Conservation (phyloP, 208 protist species). For the Zelonia costaricensis region DNA sequence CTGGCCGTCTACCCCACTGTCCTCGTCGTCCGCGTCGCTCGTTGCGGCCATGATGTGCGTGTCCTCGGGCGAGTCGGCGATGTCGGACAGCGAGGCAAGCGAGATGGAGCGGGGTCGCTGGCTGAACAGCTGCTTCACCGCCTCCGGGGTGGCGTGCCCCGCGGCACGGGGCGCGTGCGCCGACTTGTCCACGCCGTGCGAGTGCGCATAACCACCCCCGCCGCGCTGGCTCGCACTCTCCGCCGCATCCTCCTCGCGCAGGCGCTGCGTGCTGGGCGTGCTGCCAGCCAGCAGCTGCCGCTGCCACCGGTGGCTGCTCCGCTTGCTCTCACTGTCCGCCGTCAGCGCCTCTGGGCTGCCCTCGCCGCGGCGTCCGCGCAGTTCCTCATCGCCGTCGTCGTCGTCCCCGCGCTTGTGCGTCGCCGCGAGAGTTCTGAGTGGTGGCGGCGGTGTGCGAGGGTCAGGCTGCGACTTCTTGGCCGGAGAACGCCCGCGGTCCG, state of each 20-base stretch:
- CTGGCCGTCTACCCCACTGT: not conserved
- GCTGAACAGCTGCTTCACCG: conserved; percentile 9
- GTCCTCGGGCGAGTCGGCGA: not conserved
- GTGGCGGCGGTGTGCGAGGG: conserved; percentile 3
- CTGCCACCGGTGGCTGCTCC: conserved; percentile 26
- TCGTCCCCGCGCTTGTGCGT: no score
- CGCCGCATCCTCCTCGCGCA: not conserved
- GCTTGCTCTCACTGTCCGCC: conserved; percentile 32
- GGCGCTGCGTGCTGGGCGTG: conserved; percentile 12
- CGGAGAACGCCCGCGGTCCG: no score
- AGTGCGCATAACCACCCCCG: no score
- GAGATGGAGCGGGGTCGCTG: conserved; percentile 1
- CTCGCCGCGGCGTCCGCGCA: not conserved
- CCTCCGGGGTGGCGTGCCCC: not conserved
- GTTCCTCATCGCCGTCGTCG: not conserved
- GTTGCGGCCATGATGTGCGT: conserved; percentile 2
- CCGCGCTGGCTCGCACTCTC: not conserved
- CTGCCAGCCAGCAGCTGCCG: conserved; percentile 4
- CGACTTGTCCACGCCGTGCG: no score
- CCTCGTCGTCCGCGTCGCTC: not conserved
- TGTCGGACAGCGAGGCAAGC: not conserved
- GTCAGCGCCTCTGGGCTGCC: conserved; percentile 30
- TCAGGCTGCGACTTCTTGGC: conserved; percentile 1
- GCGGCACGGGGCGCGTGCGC: no score
- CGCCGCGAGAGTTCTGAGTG: no score